Percentiles rank a stretch among this genome's conserved stretches.
Conservation (phyloP, 2,329 filamentous ascomycete species). For the Helicocarpus griseus region DNA sequence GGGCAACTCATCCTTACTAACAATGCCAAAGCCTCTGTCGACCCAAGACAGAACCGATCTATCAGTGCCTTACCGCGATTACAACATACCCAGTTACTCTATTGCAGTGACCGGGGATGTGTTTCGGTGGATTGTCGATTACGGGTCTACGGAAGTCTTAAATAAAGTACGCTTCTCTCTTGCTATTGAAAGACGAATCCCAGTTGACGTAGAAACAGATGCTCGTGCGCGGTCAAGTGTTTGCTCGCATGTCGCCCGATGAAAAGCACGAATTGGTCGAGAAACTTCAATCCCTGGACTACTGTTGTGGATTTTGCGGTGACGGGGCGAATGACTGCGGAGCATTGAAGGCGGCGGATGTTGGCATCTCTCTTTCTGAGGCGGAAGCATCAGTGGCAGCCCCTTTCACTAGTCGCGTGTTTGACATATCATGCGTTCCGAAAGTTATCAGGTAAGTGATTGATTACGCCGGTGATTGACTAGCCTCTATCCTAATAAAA, state of each 20-base stretch:
- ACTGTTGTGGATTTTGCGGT: slow-evolving; percentile 91
- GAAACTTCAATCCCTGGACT: slow-evolving; percentile 92
- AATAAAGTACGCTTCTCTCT: slow-evolving; percentile 46
- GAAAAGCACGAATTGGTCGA: slow-evolving; percentile 97
- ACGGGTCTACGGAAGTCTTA: slow-evolving; percentile 68
- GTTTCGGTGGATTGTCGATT: slow-evolving; percentile 95
- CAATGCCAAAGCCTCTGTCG: slow-evolving; percentile 52
- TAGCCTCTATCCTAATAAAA: slow-evolving; percentile 12
- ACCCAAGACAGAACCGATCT: slow-evolving; percentile 63
- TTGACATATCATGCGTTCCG: slow-evolving; percentile 92
- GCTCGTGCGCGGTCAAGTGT: slow-evolving; percentile 85
- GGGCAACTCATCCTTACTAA: neutral
- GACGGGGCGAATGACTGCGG: slow-evolving; percentile 97
- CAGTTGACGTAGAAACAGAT: slow-evolving; percentile 45
- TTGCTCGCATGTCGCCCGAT: slow-evolving; percentile 96
- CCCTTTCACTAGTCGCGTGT: slow-evolving; percentile 88
- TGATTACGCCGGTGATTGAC: neutral
- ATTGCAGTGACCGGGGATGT: slow-evolving; percentile 86
- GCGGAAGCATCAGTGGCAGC: slow-evolving; percentile 97
- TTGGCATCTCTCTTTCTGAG: slow-evolving; percentile 93
- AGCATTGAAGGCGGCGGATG: slow-evolving; percentile 91
- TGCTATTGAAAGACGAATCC: neutral
- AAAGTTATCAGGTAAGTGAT: slow-evolving; percentile 65
- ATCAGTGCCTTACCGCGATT: slow-evolving; percentile 76
- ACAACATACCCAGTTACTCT: slow-evolving; percentile 74